Percentiles rank a stretch among this genome's conserved stretches.
These are phyloP conservation scores for Zygnema circumcarinatum DNA, from an alignment of 139 green algal species.

Conservation along the genomic window DNA sequence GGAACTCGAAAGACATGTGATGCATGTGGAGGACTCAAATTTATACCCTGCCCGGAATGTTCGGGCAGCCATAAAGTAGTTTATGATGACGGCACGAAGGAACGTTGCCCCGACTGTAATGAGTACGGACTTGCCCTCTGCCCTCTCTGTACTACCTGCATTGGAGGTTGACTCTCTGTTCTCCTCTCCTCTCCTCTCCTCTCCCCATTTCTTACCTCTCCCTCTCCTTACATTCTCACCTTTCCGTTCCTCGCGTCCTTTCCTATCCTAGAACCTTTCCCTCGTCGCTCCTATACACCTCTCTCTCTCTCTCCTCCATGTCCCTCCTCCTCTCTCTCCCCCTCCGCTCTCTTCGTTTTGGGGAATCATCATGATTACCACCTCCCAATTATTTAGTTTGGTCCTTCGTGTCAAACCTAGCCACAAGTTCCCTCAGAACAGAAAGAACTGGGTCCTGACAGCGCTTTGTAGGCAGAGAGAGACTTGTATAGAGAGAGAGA, in stretches of 20 bases:
- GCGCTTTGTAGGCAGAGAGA: neutral
- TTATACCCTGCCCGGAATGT: constrained; percentile 49
- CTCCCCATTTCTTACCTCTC: neutral
- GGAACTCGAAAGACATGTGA: constrained; percentile 17
- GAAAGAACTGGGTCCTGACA: neutral
- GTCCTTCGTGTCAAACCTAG: no score
- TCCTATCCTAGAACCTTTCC: neutral
- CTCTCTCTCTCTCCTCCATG: neutral
- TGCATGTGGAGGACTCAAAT: constrained; percentile 31
- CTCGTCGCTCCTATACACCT: neutral
- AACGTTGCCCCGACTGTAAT: constrained; percentile 41
- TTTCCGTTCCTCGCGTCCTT: neutral
- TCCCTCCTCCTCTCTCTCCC: neutral
- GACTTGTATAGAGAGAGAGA: neutral
- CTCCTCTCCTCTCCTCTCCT: neutral
- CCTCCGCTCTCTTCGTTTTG: neutral
- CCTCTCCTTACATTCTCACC: neutral
- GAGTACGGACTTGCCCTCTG: constrained; percentile 45
- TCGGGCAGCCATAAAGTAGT: constrained; percentile 49
- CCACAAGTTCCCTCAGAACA: no score
- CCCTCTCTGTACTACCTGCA: neutral
- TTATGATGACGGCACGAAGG: neutral
- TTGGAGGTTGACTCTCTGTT: neutral
- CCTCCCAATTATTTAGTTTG: neutral
- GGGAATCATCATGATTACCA: neutral